Percentiles rank a stretch among this genome's conserved stretches.
Conservation (phyloP, 2,329 filamentous ascomycete genomes). For the Metarhizium anisopliae region DNA sequence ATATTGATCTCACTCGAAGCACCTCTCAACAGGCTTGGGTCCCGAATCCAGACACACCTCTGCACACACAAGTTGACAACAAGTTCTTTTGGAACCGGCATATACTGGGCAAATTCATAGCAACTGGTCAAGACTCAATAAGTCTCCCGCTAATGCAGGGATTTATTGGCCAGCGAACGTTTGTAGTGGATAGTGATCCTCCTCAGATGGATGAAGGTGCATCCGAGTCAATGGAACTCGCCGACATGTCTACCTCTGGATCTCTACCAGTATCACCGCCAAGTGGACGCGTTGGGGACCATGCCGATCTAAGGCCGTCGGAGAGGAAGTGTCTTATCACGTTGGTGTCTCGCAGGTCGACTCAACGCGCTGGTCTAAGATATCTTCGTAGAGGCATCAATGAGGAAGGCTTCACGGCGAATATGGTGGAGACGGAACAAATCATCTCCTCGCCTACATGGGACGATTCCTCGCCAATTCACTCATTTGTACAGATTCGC, state of each 20-base stretch:
- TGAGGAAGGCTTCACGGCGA: constrained; percentile 80
- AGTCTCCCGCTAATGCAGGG: constrained; percentile 84
- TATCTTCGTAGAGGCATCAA: constrained; percentile 88
- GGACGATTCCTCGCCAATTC: constrained; percentile 52
- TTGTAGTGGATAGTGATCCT: constrained; percentile 59
- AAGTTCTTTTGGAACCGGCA: constrained; percentile 88
- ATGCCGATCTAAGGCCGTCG: constrained; percentile 34
- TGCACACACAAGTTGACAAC: constrained; percentile 65
- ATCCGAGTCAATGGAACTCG: constrained; percentile 38
- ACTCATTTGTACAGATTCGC: constrained; percentile 80
- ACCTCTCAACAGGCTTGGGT: constrained; percentile 26
- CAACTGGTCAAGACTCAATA: constrained; percentile 61
- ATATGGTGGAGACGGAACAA: constrained; percentile 91
- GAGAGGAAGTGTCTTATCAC: constrained; percentile 68
- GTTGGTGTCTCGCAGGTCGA: constrained; percentile 79
- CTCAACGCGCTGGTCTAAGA: constrained; percentile 76
- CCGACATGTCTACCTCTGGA: constrained; percentile 24
- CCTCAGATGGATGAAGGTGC: constrained; percentile 40
- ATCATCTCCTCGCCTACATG: constrained; percentile 67
- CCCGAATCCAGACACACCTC: constrained; percentile 32
- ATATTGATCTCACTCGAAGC: constrained; percentile 78
- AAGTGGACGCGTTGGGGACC: constrained; percentile 15
- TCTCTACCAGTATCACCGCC: constrained; percentile 17
- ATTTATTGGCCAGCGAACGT: constrained; percentile 80
- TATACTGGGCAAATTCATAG: constrained; percentile 64